These are phyloP conservation scores for Cymodocea nodosa DNA, from an alignment of 116 monocot genomes.

Conservation along the genomic window DNA sequence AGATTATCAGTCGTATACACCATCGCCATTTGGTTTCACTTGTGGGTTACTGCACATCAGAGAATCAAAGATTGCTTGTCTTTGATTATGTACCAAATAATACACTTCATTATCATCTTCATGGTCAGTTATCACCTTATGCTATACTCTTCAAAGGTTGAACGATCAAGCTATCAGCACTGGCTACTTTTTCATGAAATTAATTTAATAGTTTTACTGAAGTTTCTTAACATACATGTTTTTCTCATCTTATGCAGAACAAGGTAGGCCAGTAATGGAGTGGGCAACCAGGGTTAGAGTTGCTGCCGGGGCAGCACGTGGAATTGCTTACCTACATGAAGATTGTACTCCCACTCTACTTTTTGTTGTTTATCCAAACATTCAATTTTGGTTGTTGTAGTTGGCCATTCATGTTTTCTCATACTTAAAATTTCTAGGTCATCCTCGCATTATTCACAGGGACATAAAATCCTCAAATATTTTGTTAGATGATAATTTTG, in stretches of 20 bases:
- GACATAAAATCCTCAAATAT: conserved; percentile 83
- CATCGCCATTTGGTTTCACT: conserved; percentile 25
- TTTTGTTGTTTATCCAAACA: neutral
- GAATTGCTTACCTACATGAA: conserved; percentile 89
- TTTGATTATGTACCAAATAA: conserved; percentile 26
- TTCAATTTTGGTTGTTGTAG: neutral
- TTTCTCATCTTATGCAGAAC: too few relatives aligned
- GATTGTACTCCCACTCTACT: conserved; percentile 46
- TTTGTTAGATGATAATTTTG: conserved; percentile 58
- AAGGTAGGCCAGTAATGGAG: conserved; percentile 52
- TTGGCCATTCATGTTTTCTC: conserved; percentile 22
- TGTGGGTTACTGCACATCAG: conserved; percentile 20
- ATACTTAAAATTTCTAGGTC: conserved; percentile 25
- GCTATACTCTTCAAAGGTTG: neutral
- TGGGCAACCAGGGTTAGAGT: conserved; percentile 71
- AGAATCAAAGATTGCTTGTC: conserved; percentile 16
- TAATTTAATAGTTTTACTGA: neutral
- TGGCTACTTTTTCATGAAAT: neutral
- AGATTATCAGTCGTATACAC: conserved; percentile 22
- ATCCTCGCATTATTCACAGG: conserved; percentile 68
- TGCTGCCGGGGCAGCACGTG: conserved; percentile 90
- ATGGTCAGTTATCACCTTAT: conserved; percentile 8
- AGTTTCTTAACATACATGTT: neutral
- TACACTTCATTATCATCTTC: conserved; percentile 25
- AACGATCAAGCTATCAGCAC: too few relatives aligned